Evolutionary conservation across 2,329 filamentous ascomycete genomes (phyloP), one percentile per base, ranked within the genome.

Genomic region (Fusarium sp.): DNA sequence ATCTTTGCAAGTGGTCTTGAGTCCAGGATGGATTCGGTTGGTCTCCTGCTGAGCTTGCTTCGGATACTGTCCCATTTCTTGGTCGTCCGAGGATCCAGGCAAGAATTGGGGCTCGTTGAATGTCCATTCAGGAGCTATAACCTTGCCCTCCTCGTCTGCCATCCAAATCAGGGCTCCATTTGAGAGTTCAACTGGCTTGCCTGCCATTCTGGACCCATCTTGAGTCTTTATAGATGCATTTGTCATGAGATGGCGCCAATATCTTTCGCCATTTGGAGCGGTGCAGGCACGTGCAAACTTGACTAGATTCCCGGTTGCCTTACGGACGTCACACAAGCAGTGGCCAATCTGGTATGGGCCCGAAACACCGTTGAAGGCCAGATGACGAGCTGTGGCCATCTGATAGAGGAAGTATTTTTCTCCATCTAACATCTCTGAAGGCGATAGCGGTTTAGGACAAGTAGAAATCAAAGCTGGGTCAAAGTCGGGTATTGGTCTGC

Each of bases 291-390:
- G 13, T 21, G 68, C 76, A 38, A 77, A 23, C 43, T 74, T 78
- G 19, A 69, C 16, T 11, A 77, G 32, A 5, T 46, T 28, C 5
- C 61, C 68, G 19, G 44, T 68, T 40, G 25, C 44, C n/a, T 25
- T 53, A n/a, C 72, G 46, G 21, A 78, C 25, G 23, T 77, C 57
- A 50, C 72, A 75, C n/a, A 78, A 63, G 38, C 38, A 77, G 10
- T 73, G 60, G 16, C 77, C 77, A 52, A 78, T 32, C 37, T 73
- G 64, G 35, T 75, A 78, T n/a, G 74, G 77, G 6, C 77, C 77
- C 2, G 40, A 21, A 12, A 68, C 44, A 21, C 64, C 62, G 15
- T 32, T 66, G 28, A 44, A 64, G 15, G 65, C 42, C 33, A 78
- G 66, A 40, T 78, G 59, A 5, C 69, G 72, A n/a, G 73, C 69